A percentile compares a stretch with the other conserved stretches of the same genome.
phyloP scores from a whole-genome alignment of 1,139 yeast genomes.

The Yamadazyma conglobata region DNA sequence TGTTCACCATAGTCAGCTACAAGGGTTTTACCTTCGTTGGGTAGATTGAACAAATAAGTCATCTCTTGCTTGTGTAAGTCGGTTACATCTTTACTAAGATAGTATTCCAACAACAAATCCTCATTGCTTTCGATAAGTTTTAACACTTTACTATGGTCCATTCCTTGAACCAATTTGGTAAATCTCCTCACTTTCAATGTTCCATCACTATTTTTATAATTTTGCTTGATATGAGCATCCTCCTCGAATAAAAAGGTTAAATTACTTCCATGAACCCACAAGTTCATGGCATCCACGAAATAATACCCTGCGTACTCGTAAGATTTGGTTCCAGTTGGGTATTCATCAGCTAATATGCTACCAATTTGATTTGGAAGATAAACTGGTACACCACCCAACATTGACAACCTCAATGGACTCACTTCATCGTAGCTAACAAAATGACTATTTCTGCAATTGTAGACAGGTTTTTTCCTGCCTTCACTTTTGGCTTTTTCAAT shows the following conservation, averaged over 20 bases:
- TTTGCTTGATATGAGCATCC: constrained; percentile 16
- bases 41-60: constrained; percentile 21
- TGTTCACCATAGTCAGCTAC: constrained; percentile 9
- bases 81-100: constrained; percentile 26
- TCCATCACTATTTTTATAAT: constrained; percentile 10
- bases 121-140: constrained; percentile 21
- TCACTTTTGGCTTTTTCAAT: constrained; percentile 8
- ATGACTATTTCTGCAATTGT: constrained; percentile 47
- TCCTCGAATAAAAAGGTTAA: constrained; percentile 18
- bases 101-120: constrained; percentile 26
- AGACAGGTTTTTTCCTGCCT: constrained; percentile 23
- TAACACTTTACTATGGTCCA: constrained; percentile 27
- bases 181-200: constrained; percentile 12
- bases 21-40: constrained; percentile 17
- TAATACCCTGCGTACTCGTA: constrained; percentile 20
- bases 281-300: constrained; percentile 30
- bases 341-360: constrained; percentile 28
- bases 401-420: constrained; percentile 27
- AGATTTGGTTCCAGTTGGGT: constrained; percentile 24
- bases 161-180: constrained; percentile 16
- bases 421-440: constrained; percentile 31
- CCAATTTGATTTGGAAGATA: constrained; percentile 31
- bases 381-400: constrained; percentile 32
- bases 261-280: constrained; percentile 26
- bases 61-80: constrained; percentile 31